Conservation (phyloP, 1,284 basidiomycete species). For the Puccinia hordei region DNA sequence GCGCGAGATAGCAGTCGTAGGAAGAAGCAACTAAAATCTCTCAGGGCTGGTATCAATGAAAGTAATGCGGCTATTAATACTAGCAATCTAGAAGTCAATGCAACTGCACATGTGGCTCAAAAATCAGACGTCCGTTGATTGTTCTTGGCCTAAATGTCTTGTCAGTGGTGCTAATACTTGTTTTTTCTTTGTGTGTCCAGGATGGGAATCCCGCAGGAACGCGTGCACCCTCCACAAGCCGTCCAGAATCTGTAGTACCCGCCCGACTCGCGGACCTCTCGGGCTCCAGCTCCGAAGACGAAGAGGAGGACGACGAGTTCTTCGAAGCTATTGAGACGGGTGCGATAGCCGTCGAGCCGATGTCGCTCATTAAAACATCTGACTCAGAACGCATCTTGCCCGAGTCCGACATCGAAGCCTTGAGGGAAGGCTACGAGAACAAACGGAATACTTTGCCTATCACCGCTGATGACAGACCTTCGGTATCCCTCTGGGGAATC, state of each 20-base stretch:
- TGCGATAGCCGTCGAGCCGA: constrained; percentile 62
- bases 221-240: background rate
- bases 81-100: constrained; percentile 19
- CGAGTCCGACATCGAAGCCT: constrained; percentile 61
- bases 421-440: constrained; percentile 67
- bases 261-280: background rate
- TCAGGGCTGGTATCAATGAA: constrained; percentile 51
- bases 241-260: constrained; percentile 2
- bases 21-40: constrained; percentile 61
- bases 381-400: constrained; percentile 54
- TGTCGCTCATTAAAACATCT: constrained; percentile 42
- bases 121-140: background rate
- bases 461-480: constrained; percentile 77
- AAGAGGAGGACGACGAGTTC: constrained; percentile 88
- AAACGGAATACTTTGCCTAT: constrained; percentile 72
- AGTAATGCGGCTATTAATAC: constrained; percentile 16
- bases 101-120: background rate
- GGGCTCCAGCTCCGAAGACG: constrained; percentile 61
- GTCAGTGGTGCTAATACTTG: background rate
- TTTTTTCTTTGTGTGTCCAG: background rate
- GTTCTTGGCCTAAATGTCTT: background rate
- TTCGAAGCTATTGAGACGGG: constrained; percentile 93
- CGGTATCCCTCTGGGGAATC: constrained; percentile 90
- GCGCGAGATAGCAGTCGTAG: constrained; percentile 60
- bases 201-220: background rate